Conservation (phyloP, 768 basidiomycete species). For the Rhodotorula sphaerocarpa region DNA sequence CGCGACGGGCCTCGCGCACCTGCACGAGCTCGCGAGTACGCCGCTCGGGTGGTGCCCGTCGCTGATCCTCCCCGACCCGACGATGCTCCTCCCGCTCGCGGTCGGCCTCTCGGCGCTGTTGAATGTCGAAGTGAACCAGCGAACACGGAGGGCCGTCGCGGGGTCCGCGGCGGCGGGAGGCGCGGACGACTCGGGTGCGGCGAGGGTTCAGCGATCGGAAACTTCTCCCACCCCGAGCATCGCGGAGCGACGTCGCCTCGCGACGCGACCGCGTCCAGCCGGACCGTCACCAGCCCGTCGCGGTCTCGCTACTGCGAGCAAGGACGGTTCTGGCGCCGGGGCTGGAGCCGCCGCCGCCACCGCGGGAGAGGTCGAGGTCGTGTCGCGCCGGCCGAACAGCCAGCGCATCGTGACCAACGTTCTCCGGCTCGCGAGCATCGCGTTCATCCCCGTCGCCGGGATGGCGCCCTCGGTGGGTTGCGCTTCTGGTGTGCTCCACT, state of each 20-base stretch:
- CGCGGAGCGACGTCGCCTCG: background rate
- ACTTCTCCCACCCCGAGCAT: no score
- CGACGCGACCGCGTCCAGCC: background rate
- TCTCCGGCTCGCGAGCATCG: conserved; percentile 41
- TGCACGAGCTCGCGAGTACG: conserved; percentile 33
- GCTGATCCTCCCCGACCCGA: conserved; percentile 41
- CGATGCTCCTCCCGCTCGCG: conserved; percentile 40
- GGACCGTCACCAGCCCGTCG: background rate
- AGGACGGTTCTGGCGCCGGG: no score
- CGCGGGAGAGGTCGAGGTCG: background rate
- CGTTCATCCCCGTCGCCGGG: conserved; percentile 42
- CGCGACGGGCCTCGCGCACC: conserved; percentile 20
- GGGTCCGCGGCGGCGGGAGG: background rate
- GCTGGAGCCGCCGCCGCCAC: no score
- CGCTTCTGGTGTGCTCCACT: conserved; percentile 22
- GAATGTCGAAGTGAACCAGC: conserved; percentile 42
- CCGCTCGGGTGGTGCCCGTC: conserved; percentile 39
- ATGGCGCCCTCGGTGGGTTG: conserved; percentile 43
- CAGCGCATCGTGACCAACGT: conserved; percentile 37
- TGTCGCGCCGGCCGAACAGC: conserved; percentile 35
- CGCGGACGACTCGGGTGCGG: background rate
- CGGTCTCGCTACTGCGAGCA: no score
- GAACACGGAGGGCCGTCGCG: conserved; percentile 18
- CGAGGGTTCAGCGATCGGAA: no score
- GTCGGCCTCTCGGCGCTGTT: conserved; percentile 41